Percentiles rank a stretch among this genome's conserved stretches.
Evolutionary conservation across 1,284 basidiomycete species (phyloP).

Genomic region (Marasmius sp.): DNA sequence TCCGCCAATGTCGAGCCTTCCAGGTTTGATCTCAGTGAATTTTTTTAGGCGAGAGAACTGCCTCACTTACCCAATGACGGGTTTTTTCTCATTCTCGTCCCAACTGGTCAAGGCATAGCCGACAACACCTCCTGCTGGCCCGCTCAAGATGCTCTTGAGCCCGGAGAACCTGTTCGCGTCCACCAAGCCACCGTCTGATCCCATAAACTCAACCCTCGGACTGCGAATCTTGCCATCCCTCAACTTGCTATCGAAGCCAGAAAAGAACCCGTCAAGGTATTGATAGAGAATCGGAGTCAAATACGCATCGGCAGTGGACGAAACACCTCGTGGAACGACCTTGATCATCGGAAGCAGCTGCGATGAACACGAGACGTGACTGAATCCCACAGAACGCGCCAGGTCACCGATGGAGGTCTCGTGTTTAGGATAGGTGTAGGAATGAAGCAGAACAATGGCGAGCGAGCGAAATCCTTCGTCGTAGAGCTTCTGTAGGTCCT

Average conservation of each 20-base stretch:
- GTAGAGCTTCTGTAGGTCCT: constrained; percentile 69
- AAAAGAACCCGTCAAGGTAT: constrained; percentile 93
- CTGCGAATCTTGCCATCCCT: constrained; percentile 44
- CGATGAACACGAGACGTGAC: constrained; percentile 86
- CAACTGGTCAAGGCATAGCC: constrained; percentile 85
- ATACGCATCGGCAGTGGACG: constrained; percentile 95
- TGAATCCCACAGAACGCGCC: constrained; percentile 81
- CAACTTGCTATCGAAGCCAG: constrained; percentile 80
- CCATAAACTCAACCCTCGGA: constrained; percentile 82
- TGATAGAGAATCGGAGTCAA: constrained; percentile 86
- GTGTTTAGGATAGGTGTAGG: constrained; percentile 88
- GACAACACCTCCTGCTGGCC: constrained; percentile 88
- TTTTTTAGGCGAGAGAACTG: not conserved
- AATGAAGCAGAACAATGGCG: constrained; percentile 87
- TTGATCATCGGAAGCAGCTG: constrained; percentile 93
- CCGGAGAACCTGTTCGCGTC: constrained; percentile 87
- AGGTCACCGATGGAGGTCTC: constrained; percentile 74
- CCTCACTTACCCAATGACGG: constrained; percentile 69
- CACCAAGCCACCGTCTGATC: constrained; percentile 84
- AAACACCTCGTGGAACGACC: constrained; percentile 91
- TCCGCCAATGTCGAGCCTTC: constrained; percentile 78
- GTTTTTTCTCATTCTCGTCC: constrained; percentile 63
- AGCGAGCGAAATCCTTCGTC: constrained; percentile 80
- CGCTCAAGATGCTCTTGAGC: constrained; percentile 85
- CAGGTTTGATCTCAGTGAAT: not conserved